Evolutionary conservation across 2,329 filamentous ascomycete genomes (phyloP), one percentile per base, ranked within the genome.

Genomic region (Cryphonectria radicalis): DNA sequence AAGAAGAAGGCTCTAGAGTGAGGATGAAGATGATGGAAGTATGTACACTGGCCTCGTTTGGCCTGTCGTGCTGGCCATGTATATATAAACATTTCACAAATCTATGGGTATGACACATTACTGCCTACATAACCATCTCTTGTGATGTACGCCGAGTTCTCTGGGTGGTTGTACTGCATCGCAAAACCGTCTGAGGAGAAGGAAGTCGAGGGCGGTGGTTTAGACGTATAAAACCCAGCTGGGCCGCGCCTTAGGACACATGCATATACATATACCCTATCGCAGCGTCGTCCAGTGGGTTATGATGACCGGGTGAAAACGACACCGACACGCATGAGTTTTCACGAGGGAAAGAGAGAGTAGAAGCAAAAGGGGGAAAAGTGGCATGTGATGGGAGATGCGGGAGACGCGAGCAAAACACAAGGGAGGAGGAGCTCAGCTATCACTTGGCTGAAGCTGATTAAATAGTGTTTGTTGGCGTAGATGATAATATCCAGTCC

Each of bases 91-190:
- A 40, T 40, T 28, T 28, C 10, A 11, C 37, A 40, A 40, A 40
- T 40, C 1, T 11, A 11, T 11, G 37, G 37, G 10, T 40, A 1
- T 11, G 37, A 40, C 11, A 11, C 3, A 40, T 3, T 1, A 40
- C 37, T 40, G 10, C 37, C 37, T 11, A 11, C 10, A 11, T 40
- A 13, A 13, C 37, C 37, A 11, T 40, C 37, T 11, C 2, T 13
- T 40, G 81, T 80, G 11, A 77, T 80, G 40, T 79, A 75, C 1
- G 75, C 77, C 32, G 82, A 79, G 72, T 85, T 84, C 32, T 73
- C 75, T 14, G 82, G 82, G 71, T 85, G 82, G 55, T 79, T 79
- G 74, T 85, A 86, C 63, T 85, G 82, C 73, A 86, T 71, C 25
- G 83, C 79, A 60, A 82, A 81, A 25, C 84, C 83, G 73, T 86